Evolutionary conservation across 768 basidiomycete genomes (phyloP).

Genomic region (Fomitopsis serialis): DNA sequence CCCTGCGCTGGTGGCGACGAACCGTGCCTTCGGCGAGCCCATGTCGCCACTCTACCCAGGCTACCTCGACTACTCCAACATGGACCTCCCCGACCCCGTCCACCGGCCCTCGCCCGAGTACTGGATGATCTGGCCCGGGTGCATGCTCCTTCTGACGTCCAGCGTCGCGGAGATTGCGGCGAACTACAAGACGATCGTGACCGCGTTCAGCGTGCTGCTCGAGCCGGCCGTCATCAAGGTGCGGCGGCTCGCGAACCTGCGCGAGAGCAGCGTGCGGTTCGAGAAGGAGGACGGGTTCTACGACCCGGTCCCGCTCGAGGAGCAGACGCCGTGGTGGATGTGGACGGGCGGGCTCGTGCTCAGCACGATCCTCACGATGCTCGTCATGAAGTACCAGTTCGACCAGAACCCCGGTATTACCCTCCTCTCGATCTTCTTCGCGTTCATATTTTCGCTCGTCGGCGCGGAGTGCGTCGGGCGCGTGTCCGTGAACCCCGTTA

Average conservation of each 20-base stretch:
- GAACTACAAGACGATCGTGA: slow-evolving; percentile 9
- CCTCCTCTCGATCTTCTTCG: slow-evolving; percentile 16
- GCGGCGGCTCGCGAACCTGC: neutral
- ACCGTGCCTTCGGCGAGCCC: slow-evolving; percentile 12
- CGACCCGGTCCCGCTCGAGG: slow-evolving; percentile 14
- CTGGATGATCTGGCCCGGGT: slow-evolving; percentile 22
- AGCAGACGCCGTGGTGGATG: slow-evolving; percentile 16
- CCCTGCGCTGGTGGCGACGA: slow-evolving; percentile 14
- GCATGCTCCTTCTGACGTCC: slow-evolving; percentile 14
- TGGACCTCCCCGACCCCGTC: slow-evolving; percentile 18
- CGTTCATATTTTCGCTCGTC: slow-evolving; percentile 19
- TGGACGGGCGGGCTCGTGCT: slow-evolving; percentile 14
- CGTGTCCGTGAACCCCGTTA: slow-evolving; percentile 18
- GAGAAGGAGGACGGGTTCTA: slow-evolving; percentile 9
- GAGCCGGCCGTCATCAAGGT: neutral
- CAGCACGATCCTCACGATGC: slow-evolving; percentile 13
- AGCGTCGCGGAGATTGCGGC: slow-evolving; percentile 14
- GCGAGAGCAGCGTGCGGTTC: neutral
- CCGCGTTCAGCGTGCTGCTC: slow-evolving; percentile 7
- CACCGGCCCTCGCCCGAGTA: slow-evolving; percentile 16
- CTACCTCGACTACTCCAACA: slow-evolving; percentile 17
- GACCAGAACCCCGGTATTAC: slow-evolving; percentile 19
- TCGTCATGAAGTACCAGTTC: slow-evolving; percentile 18
- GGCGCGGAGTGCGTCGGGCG: slow-evolving; percentile 18
- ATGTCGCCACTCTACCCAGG: slow-evolving; percentile 9